Evolutionary conservation across 176 grass and related monocot genomes (phyloP).

Genomic region (Triticum urartu): DNA sequence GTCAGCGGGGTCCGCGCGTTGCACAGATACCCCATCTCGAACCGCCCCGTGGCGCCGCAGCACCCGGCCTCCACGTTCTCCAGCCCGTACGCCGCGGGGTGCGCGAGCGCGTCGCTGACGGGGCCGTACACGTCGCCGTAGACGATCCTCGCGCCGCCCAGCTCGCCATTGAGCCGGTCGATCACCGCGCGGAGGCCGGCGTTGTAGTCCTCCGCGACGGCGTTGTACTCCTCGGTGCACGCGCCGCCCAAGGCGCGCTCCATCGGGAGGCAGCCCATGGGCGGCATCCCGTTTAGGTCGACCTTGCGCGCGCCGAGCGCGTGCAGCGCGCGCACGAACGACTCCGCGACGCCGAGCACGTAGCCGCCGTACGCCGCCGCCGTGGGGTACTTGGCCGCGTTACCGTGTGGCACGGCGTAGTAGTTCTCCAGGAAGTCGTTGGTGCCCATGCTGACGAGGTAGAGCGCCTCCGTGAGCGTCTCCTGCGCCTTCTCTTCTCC

Average conservation of each 20-base stretch:
- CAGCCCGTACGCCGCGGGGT: conserved; percentile 41
- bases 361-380: conserved; percentile 40
- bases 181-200: conserved; percentile 30
- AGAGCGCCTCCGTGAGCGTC: conserved; percentile 50
- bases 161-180: conserved; percentile 30
- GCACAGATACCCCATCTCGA: conserved; percentile 58
- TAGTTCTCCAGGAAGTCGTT: conserved; percentile 86
- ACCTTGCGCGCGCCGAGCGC: conserved; percentile 63
- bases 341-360: conserved; percentile 27
- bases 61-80: conserved; percentile 47
- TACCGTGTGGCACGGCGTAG: conserved; percentile 42
- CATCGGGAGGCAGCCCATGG: conserved; percentile 78
- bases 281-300: conserved; percentile 55
- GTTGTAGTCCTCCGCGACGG: conserved; percentile 43
- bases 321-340: conserved; percentile 47
- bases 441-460: conserved; percentile 66
- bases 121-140: conserved; percentile 44
- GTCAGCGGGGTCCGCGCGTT: conserved; percentile 36
- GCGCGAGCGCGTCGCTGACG: conserved; percentile 26
- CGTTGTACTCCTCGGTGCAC: conserved; percentile 66
- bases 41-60: conserved; percentile 54
- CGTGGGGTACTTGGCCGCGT: conserved; percentile 8
- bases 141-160: conserved; percentile 27
- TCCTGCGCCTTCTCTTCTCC: conserved; percentile 30
- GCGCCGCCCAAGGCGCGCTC: conserved; percentile 45